Conservation (phyloP, 1,139 yeast genomes). For the Candida pseudoviswanathii region DNA sequence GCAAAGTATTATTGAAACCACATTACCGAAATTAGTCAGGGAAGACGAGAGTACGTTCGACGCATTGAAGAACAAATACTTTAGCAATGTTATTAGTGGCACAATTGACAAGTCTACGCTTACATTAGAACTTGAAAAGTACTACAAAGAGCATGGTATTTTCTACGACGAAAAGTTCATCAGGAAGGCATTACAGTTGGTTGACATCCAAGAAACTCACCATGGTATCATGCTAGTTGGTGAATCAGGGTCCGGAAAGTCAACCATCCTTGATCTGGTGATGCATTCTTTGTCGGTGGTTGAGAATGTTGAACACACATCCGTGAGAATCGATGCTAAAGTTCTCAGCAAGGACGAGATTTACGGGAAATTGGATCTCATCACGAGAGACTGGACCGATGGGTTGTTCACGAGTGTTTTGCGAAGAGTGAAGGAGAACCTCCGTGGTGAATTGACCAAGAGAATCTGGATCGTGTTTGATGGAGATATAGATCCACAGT, state of each 20-base stretch:
- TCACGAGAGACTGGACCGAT: slow-evolving; percentile 92
- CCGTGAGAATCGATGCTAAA: slow-evolving; percentile 70
- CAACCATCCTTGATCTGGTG: slow-evolving; percentile 54
- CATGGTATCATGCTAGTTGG: slow-evolving; percentile 89
- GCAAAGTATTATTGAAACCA: slow-evolving; percentile 57
- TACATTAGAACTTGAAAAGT: slow-evolving; percentile 16
- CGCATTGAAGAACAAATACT: slow-evolving; percentile 28
- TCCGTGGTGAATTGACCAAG: slow-evolving; percentile 59
- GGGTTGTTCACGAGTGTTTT: slow-evolving; percentile 77
- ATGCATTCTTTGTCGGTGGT: slow-evolving; percentile 43
- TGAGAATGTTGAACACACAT: slow-evolving; percentile 39
- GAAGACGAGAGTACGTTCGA: slow-evolving; percentile 50
- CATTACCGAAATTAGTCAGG: slow-evolving; percentile 64
- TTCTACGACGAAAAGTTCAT: slow-evolving; percentile 44
- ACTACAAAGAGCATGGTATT: slow-evolving; percentile 23
- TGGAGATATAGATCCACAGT: slow-evolving; percentile 91
- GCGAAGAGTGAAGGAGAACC: slow-evolving; percentile 58
- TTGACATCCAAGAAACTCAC: slow-evolving; percentile 63
- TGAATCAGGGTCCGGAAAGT: slow-evolving; percentile 73
- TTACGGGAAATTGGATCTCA: slow-evolving; percentile 70
- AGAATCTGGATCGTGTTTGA: slow-evolving; percentile 84
- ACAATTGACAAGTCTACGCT: slow-evolving; percentile 21
- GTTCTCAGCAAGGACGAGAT: slow-evolving; percentile 66
- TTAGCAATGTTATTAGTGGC: slow-evolving; percentile 21
- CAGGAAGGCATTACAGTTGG: slow-evolving; percentile 62